Base-by-base conservation (phyloP, 208 protist species). In the Trypanosoma conorhini region DNA sequence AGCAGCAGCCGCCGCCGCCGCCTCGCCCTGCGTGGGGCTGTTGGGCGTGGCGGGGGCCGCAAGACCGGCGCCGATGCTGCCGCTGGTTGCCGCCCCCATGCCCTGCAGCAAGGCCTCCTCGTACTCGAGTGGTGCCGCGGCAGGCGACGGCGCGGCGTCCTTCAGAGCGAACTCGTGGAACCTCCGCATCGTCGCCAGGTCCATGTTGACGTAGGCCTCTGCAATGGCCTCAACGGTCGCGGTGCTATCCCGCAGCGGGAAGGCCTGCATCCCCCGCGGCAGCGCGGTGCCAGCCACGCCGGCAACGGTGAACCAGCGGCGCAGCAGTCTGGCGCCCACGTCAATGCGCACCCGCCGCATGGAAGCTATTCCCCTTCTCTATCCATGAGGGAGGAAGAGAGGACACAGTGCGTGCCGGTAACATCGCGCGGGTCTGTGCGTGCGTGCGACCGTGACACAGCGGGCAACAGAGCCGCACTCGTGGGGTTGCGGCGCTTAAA, bases 181-280 rank as follows among this genome's bases (percentile, higher is more conserved):
- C 19, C 21, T 26, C 33, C 26, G 76, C 82, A 87, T 80, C 15
- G 80, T 88, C 22, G 30, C 10, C 67, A 90, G 51, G 67, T 88
- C 77, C 87, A 93, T 93, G 46, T 79, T 77, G 22, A 90, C 87
- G 56, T 90, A 90, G 15, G 77, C 82, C 22, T 88, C 80, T 17
- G 87, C 87, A 50, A 93, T 76, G 46, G 76, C 65, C 70, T 93
- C 87, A 26, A 93, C 40, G 10, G 81, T 79, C 4, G 74, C 68
- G n/a, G 63, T 74, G 57, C 80, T 89, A 24, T 82, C 76, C 5
- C 70, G 82, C 19, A 90, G 33, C 7, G 64, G 31, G 24, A 93
- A 77, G 1, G 54, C 63, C 0, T 44, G 24, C 81, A 90, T 88
- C 17, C 83, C 83, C 24, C 82, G 78, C 24, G 87, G 87, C 13